Evolutionary conservation across 2,329 filamentous ascomycete genomes (phyloP).

Genomic region (Pestalotiopsis sp.): DNA sequence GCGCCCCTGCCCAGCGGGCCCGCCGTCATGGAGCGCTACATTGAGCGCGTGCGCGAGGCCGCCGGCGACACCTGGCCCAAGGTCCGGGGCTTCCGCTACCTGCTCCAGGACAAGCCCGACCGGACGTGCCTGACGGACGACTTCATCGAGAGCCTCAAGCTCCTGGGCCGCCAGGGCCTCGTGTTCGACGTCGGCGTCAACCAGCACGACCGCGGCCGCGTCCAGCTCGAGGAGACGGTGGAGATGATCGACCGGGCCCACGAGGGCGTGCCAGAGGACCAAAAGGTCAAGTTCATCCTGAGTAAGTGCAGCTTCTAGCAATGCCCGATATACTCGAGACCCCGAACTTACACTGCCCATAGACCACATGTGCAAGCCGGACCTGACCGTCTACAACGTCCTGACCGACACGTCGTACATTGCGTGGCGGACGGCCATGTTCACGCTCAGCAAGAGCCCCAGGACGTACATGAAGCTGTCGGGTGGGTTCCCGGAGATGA

Average conservation of each 20-base stretch:
- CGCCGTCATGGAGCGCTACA: constrained; percentile 63
- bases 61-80: constrained; percentile 67
- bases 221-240: constrained; percentile 71
- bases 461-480: constrained; percentile 90
- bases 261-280: constrained; percentile 57
- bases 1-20: constrained; percentile 75
- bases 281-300: constrained; percentile 68
- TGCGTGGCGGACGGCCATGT: constrained; percentile 71
- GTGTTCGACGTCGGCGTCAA: constrained; percentile 86
- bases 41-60: constrained; percentile 59
- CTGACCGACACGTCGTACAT: constrained; percentile 58
- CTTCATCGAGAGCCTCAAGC: constrained; percentile 68
- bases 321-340: constrained; percentile 11
- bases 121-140: constrained; percentile 64
- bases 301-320: constrained; percentile 51
- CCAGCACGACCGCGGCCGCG: constrained; percentile 72
- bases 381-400: constrained; percentile 65
- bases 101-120: constrained; percentile 75
- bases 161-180: constrained; percentile 64
- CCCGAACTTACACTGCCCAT: background rate
- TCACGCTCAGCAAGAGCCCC: constrained; percentile 63
- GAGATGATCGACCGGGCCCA: constrained; percentile 71
- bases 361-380: constrained; percentile 92
- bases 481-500: constrained; percentile 80
- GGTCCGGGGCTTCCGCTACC: constrained; percentile 79